These are phyloP conservation scores for Nakazawaea pomicola DNA, from an alignment of 805 yeast species.

Conservation along the genomic window DNA sequence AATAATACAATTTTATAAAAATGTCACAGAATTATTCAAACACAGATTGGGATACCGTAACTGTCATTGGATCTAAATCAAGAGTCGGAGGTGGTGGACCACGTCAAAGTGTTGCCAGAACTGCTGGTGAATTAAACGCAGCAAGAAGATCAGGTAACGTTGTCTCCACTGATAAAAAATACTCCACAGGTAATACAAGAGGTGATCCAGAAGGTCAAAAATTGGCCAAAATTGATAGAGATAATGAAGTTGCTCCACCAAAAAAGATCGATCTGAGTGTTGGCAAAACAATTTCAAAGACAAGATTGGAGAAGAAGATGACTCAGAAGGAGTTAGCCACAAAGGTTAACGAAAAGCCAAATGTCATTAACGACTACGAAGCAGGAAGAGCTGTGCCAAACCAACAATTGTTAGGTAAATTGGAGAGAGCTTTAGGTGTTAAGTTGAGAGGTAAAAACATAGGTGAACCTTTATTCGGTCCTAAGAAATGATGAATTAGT, in stretches of 20 bases:
- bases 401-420: slow-evolving; percentile 88
- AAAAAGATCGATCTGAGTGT: slow-evolving; percentile 80
- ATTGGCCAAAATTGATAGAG: slow-evolving; percentile 87
- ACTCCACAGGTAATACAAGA: slow-evolving; percentile 57
- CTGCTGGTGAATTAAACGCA: slow-evolving; percentile 75
- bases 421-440: slow-evolving; percentile 91
- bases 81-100: slow-evolving; percentile 79
- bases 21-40: slow-evolving; percentile 15
- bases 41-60: slow-evolving; percentile 88
- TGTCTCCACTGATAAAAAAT: slow-evolving; percentile 90
- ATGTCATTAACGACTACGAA: slow-evolving; percentile 92
- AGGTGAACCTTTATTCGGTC: slow-evolving; percentile 76
- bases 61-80: slow-evolving; percentile 85
- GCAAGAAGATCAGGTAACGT: slow-evolving; percentile 93
- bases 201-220: slow-evolving; percentile 90
- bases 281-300: slow-evolving; percentile 82
- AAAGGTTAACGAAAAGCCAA: slow-evolving; percentile 92
- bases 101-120: slow-evolving; percentile 75
- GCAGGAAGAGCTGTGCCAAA: slow-evolving; percentile 95
- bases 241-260: slow-evolving; percentile 89
- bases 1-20: neutral
- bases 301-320: slow-evolving; percentile 80
- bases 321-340: slow-evolving; percentile 97
- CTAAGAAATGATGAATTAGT: slow-evolving; percentile 33
- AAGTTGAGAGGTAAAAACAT: slow-evolving; percentile 94